Evolutionary conservation across 2,329 filamentous ascomycete species (phyloP).

Genomic region (Cryoendolithus antarcticus): DNA sequence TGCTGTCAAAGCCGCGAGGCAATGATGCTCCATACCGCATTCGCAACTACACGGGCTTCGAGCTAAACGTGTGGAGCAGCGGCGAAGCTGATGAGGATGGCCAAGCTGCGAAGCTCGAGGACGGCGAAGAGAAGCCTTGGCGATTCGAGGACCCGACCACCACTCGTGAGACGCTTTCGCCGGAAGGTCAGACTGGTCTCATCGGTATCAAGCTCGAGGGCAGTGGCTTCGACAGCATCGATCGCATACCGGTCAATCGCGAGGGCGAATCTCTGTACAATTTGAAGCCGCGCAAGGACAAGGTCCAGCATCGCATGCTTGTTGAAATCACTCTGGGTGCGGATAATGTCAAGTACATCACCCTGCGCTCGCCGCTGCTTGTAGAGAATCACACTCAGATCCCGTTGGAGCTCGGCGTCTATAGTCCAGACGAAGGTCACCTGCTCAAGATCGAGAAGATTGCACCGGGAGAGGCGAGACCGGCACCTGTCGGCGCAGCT

Average conservation of each 20-base stretch:
- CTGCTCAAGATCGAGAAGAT: conserved; percentile 97
- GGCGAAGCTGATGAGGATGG: conserved; percentile 56
- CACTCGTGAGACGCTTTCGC: conserved; percentile 82
- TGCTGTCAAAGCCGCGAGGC: conserved; percentile 83
- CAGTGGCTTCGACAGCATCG: conserved; percentile 84
- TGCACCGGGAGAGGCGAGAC: conserved; percentile 75
- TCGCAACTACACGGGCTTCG: conserved; percentile 90
- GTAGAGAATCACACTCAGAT: conserved; percentile 97
- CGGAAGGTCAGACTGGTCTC: conserved; percentile 66
- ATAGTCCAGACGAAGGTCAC: conserved; percentile 74
- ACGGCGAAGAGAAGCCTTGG: conserved; percentile 89
- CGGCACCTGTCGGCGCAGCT: conserved; percentile 82
- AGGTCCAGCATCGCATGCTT: conserved; percentile 74
- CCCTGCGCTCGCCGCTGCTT: conserved; percentile 77
- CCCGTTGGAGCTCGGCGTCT: conserved; percentile 84
- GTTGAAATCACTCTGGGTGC: conserved; percentile 83
- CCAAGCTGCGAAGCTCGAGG: conserved; percentile 65
- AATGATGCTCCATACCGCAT: conserved; percentile 88
- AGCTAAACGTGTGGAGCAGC: conserved; percentile 72
- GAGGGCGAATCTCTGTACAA: conserved; percentile 89
- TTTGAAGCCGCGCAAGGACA: conserved; percentile 73
- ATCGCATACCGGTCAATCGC: conserved; percentile 79
- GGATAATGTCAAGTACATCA: conserved; percentile 98
- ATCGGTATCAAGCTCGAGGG: conserved; percentile 79
- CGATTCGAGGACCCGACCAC: conserved; percentile 94